A percentile compares a stretch with the other conserved stretches of the same genome.
These are phyloP conservation scores for Rhizophora mangle DNA, from an alignment of 345 rosid genomes.

Conservation along the genomic window DNA sequence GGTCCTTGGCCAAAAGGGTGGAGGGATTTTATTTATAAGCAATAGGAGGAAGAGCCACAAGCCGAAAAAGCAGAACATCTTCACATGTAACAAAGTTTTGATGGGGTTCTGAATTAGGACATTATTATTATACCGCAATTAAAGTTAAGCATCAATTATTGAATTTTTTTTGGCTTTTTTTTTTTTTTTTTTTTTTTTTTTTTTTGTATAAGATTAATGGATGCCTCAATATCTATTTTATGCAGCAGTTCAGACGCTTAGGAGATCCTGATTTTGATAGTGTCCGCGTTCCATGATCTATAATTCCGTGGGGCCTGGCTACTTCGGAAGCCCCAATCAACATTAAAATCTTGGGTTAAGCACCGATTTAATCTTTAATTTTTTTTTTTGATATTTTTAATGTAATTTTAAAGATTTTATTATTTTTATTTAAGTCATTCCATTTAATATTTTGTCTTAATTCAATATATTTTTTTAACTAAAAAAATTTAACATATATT, in stretches of 20 bases:
- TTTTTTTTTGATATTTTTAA: no score
- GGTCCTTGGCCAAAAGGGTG: conserved; percentile 4
- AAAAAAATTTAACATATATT: no score
- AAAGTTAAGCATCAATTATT: conserved; percentile 24
- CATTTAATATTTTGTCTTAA: no score
- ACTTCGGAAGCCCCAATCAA: not conserved
- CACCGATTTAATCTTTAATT: no score
- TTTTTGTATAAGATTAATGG: conserved; percentile 4
- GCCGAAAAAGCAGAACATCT: conserved; percentile 55
- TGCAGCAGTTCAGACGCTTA: conserved; percentile 7
- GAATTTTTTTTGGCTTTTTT: conserved; percentile 3
- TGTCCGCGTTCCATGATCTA: conserved; percentile 8
- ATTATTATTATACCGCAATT: conserved; percentile 41
- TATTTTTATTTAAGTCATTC: no score
- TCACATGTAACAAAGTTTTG: conserved; percentile 35
- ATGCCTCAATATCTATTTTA: not conserved
- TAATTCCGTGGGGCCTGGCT: conserved; percentile 27
- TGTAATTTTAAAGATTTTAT: no score
- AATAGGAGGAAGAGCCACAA: conserved; percentile 19
- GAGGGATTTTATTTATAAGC: not conserved
- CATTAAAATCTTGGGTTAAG: no score
- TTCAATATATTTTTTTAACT: no score
- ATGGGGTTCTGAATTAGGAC: conserved; percentile 19
- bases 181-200: conserved; percentile 5
- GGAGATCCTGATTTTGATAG: conserved; percentile 34